These are phyloP conservation scores for Carex scoparia DNA, from an alignment of 176 grass and related monocot species.

Conservation along the genomic window DNA sequence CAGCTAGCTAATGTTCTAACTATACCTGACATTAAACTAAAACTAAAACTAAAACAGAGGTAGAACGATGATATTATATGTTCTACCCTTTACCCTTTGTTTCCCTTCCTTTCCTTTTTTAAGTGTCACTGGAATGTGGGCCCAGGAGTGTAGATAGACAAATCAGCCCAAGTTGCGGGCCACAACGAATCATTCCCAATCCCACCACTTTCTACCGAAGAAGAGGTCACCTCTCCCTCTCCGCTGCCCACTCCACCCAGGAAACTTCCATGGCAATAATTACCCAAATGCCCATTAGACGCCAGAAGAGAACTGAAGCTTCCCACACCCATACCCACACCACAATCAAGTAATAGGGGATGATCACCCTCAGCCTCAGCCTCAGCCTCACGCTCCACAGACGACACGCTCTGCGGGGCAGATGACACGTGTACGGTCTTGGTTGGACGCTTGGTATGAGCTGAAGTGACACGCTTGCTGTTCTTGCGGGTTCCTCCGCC, in stretches of 20 bases:
- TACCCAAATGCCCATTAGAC: constrained; percentile 16
- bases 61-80: not conserved
- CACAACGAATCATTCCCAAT: constrained; percentile 16
- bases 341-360: not conserved
- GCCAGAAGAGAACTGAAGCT: constrained; percentile 23
- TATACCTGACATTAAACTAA: constrained; percentile 5
- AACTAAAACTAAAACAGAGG: not conserved
- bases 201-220: not conserved
- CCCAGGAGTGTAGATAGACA: constrained; percentile 21
- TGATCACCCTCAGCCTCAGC: not conserved
- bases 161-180: constrained; percentile 15
- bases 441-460: not conserved
- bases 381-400: not conserved
- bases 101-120: not conserved
- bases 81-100: not conserved
- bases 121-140: constrained; percentile 3
- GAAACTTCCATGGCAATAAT: not conserved
- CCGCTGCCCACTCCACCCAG: not conserved
- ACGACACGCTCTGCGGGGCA: not conserved
- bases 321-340: not conserved
- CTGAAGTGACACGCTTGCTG: not conserved
- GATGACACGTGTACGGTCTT: constrained; percentile 7
- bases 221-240: not conserved
- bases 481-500: not conserved
- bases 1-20: constrained; percentile 6